Conservation (phyloP, 495 filamentous ascomycete genomes). For the Aspergillus wentii region DNA sequence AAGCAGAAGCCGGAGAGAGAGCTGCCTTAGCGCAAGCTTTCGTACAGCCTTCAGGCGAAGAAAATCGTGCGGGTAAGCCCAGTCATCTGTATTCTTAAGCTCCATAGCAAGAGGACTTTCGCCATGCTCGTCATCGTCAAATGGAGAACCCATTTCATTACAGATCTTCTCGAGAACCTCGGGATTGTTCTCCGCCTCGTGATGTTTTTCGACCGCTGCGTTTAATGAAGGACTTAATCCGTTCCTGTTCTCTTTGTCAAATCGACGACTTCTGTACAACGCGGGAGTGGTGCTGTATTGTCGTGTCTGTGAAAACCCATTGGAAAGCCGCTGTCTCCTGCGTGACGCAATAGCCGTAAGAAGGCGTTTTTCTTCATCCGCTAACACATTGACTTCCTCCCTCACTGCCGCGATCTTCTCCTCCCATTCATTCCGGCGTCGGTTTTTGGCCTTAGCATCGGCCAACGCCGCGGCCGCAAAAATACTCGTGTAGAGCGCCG, state of each 20-base stretch:
- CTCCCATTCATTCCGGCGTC: slow-evolving; percentile 60
- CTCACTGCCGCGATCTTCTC: slow-evolving; percentile 45
- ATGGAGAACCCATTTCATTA: too few relatives aligned
- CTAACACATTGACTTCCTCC: slow-evolving; percentile 38
- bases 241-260: too few relatives aligned
- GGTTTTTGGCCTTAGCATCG: slow-evolving; percentile 59
- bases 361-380: slow-evolving; percentile 37
- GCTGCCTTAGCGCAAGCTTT: slow-evolving; percentile 38
- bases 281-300: slow-evolving; percentile 20
- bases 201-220: too few relatives aligned
- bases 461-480: slow-evolving; percentile 65
- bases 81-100: slow-evolving; percentile 19
- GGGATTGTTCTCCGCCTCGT: too few relatives aligned
- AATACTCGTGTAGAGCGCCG: slow-evolving; percentile 65
- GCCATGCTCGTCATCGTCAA: too few relatives aligned
- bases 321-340: slow-evolving; percentile 13
- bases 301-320: slow-evolving; percentile 17
- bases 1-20: slow-evolving; percentile 36
- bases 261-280: too few relatives aligned
- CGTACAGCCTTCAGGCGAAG: slow-evolving; percentile 36
- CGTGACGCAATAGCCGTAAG: slow-evolving; percentile 23
- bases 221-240: too few relatives aligned
- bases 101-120: slow-evolving; percentile 10
- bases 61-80: slow-evolving; percentile 25
- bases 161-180: too few relatives aligned